Conservation (phyloP, 1,284 basidiomycete genomes). For the Schizophyllum commune region DNA sequence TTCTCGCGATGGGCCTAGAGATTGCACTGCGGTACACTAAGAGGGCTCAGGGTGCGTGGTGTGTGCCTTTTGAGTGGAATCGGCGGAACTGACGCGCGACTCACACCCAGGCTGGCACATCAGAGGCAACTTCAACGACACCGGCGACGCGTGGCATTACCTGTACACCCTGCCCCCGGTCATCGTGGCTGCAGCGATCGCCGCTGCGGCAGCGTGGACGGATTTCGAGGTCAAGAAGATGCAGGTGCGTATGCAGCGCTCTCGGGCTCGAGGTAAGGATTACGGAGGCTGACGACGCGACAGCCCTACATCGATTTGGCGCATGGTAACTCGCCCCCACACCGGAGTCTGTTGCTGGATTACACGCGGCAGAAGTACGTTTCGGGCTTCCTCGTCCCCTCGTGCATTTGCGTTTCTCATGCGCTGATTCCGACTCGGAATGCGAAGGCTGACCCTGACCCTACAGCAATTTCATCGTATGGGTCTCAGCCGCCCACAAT, state of each 20-base stretch:
- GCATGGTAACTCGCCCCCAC: constrained; percentile 41
- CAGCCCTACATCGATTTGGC: constrained; percentile 51
- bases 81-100: neutral
- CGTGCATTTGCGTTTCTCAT: neutral
- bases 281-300: no score
- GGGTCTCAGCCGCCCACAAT: constrained; percentile 34
- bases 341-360: constrained; percentile 41
- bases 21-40: constrained; percentile 38
- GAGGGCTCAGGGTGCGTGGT: constrained; percentile 31
- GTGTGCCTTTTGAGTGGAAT: neutral
- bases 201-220: constrained; percentile 45
- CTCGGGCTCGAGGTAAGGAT: neutral
- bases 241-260: constrained; percentile 26
- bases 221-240: constrained; percentile 48
- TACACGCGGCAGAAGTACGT: constrained; percentile 34
- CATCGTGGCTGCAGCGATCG: constrained; percentile 34
- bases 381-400: neutral
- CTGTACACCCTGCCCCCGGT: constrained; percentile 47
- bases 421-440: neutral
- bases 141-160: constrained; percentile 35
- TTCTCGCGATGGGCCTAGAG: constrained; percentile 37
- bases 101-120: constrained; percentile 33
- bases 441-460: neutral
- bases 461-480: constrained; percentile 37
- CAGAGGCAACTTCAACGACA: constrained; percentile 19